Base-by-base conservation (phyloP, 129 eudicot species). In the Gnaphalium uliginosum region DNA sequence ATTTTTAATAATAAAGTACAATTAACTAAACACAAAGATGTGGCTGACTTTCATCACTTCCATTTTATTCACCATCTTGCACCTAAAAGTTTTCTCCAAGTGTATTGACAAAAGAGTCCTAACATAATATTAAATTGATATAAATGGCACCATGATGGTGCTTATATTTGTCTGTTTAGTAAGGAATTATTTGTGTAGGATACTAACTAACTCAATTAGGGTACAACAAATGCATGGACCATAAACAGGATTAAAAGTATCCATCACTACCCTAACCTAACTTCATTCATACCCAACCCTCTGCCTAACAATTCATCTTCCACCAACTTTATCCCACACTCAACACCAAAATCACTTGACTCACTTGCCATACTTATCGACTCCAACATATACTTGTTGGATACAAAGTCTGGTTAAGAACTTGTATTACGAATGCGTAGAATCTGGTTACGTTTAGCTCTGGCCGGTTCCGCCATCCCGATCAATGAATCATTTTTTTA, bases 261-360 rank as follows among this genome's bases (percentile, higher is more conserved):
- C 75, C 74, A 80, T 80, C 79, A 67, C 70, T 65, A 73, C 83
- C 53, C 61, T 73, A 63, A 60, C 68, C 74, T 79, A 72, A 59
- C 78, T 79, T 72, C 30, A 79, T 27, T 72, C 83, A 79, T 74
- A 79, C 83, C 83, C 74, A 79, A 79, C 63, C 83, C 61, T 80
- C 62, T 80, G 59, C 75, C 79, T 57, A 73, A 66, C 41, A 35
- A 73, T 59, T 65, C 78, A 71, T 48, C 30, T 62, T 48, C 81
- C 59, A 64, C 79, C 73, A 66, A 39, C 29, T 60, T 26, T 46
- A 74, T 2, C 41, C 67, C 74, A 76, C 66, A 66, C 71, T 43
- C 60, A 15, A 13, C 61, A 35, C 33, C n/a, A 75, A 6, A 51
- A n/a, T 18, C 22, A 76, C 19, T 37, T 30, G 4, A 66, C 56